These are phyloP conservation scores for Edaphochlamys debaryana DNA, from an alignment of 139 green algal species.

Conservation along the genomic window DNA sequence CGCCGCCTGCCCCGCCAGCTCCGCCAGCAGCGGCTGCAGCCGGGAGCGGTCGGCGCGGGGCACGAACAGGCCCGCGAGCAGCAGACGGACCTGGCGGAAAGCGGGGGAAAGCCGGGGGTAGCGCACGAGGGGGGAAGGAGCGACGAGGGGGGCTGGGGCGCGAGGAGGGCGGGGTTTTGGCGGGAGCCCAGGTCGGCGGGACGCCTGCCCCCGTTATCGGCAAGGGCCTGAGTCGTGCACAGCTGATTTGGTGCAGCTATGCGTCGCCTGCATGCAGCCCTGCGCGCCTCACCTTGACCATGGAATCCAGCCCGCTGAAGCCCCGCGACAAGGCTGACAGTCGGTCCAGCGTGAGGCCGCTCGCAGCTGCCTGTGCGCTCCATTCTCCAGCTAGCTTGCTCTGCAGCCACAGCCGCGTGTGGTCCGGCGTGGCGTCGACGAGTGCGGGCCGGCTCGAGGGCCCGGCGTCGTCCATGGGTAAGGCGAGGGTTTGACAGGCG, in stretches of 20 bases:
- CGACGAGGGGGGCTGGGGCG: background rate
- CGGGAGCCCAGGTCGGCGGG: background rate
- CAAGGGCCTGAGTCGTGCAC: background rate
- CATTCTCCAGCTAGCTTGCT: conserved; percentile 25
- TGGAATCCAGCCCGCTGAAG: conserved; percentile 20
- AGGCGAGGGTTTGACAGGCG: no score
- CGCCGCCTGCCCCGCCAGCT: conserved; percentile 4
- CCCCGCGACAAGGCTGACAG: background rate
- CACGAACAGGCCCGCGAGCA: conserved; percentile 32
- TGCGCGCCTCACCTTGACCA: conserved; percentile 29
- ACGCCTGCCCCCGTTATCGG: background rate
- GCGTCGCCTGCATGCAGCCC: no score
- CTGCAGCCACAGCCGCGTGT: conserved; percentile 6
- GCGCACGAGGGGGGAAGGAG: no score
- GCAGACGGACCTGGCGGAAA: conserved; percentile 13
- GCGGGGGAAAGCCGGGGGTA: no score
- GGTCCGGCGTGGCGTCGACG: background rate
- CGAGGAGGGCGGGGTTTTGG: background rate
- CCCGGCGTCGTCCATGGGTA: no score
- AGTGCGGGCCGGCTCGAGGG: no score
- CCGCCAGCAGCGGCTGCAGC: background rate
- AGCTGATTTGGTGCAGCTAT: no score
- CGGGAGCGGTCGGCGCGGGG: background rate
- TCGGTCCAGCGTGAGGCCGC: conserved; percentile 19
- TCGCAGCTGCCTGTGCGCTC: conserved; percentile 18